Percentiles rank a stretch among this genome's conserved stretches.
Conservation (phyloP, 2,329 filamentous ascomycete species). For the Penicillium hesseltinei region DNA sequence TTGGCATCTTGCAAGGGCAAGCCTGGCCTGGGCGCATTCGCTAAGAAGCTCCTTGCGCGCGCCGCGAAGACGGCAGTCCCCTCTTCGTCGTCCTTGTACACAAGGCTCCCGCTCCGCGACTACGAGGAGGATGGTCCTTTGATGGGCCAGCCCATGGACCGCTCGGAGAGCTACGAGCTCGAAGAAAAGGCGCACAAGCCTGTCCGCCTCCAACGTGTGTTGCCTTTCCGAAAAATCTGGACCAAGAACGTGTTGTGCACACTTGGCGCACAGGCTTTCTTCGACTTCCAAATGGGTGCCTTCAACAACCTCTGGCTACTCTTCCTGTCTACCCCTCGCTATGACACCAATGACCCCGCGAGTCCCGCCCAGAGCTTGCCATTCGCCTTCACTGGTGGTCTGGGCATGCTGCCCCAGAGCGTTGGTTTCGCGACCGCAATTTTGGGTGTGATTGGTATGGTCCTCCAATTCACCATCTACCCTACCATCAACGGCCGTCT, state of each 20-base stretch:
- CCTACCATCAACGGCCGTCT: slow-evolving; percentile 64
- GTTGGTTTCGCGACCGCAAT: slow-evolving; percentile 75
- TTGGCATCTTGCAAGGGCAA: slow-evolving; percentile 47
- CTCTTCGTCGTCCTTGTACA: slow-evolving; percentile 34
- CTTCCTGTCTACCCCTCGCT: slow-evolving; percentile 72
- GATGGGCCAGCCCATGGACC: slow-evolving; percentile 32
- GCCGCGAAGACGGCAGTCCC: slow-evolving; percentile 26
- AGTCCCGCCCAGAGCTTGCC: slow-evolving; percentile 50
- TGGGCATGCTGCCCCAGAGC: slow-evolving; percentile 67
- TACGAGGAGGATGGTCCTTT: slow-evolving; percentile 38
- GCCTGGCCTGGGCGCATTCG: slow-evolving; percentile 45
- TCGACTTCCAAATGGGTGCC: slow-evolving; percentile 69
- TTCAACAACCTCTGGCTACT: slow-evolving; percentile 76
- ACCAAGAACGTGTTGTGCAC: slow-evolving; percentile 56
- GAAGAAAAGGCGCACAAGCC: slow-evolving; percentile 36
- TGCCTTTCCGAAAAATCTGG: slow-evolving; percentile 54
- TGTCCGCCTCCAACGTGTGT: slow-evolving; percentile 39
- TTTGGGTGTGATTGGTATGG: slow-evolving; percentile 70
- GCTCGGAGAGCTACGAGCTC: slow-evolving; percentile 37
- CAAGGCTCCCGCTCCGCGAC: slow-evolving; percentile 35
- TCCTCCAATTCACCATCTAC: slow-evolving; percentile 69
- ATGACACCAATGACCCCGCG: slow-evolving; percentile 39
- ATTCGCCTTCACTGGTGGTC: slow-evolving; percentile 64
- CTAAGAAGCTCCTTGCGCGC: slow-evolving; percentile 31
- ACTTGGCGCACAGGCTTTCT: slow-evolving; percentile 64